Base-by-base conservation (phyloP, 2,329 filamentous ascomycete species). In the Cercospora sesami region DNA sequence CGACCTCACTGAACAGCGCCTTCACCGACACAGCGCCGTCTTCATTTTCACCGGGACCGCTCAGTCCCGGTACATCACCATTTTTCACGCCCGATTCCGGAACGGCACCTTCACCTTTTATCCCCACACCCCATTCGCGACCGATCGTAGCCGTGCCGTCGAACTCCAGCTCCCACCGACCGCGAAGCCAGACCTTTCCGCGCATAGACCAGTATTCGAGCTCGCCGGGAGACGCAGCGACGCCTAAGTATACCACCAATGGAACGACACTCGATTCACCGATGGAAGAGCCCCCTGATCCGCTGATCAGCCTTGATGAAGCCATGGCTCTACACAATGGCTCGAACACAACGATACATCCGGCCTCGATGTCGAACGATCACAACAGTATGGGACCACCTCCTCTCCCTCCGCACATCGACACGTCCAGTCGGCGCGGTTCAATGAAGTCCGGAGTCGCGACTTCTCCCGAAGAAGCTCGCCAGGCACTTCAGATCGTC, bases 131-230 rank as follows among this genome's bases (percentile, higher is more conserved):
- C 12, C 69, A 65, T 21, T 53, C 72, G 21, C 68, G 72, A 61
- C 72, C 70, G 1, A 71, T 73, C 66, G 84, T 82, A 67, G 81
- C 83, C 39, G 81, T 82, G 64, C 82, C 80, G 45, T 78, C 80
- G 53, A 81, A 80, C 66, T 81, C 83, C 63, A 87, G 87, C 74
- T 88, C 90, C 72, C 90, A 91, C 74, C 86, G 92, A 65, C 92
- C 91, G n/a, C 86, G 93, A 75, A 95, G 92, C 78, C 93, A 96
- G 79, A 96, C 93, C 0, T 93, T 96, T 71, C 92, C 93, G 1
- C 88, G 90, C 55, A 88, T 90, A 9, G 89, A 89, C 72, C 83
- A 86, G 18, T 85, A 86, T 73, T 82, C 86, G 69, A 83, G 84
- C 39, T 79, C 83, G 58, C 81, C 82, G 1, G 82, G 83, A n/a